phyloP scores from a whole-genome alignment of 2,329 filamentous ascomycete genomes.

The Epichloe festucae region DNA sequence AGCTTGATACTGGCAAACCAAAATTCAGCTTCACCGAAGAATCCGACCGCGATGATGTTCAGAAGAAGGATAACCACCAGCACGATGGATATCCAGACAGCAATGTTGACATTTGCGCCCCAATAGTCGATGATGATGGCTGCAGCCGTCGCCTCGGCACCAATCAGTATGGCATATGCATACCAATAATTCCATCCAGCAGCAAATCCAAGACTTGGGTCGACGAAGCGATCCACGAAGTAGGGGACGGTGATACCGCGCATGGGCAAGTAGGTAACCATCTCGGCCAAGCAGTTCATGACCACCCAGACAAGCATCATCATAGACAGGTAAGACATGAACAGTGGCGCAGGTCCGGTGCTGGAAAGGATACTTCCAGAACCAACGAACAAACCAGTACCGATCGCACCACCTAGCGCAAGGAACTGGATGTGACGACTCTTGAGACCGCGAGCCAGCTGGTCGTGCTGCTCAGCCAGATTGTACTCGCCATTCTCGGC shows the following conservation, averaged over 20 bases:
- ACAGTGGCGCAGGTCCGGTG: constrained; percentile 51
- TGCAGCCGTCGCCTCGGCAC: constrained; percentile 44
- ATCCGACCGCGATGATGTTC: constrained; percentile 42
- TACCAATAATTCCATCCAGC: constrained; percentile 52
- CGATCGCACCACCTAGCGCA: constrained; percentile 44
- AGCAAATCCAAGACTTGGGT: constrained; percentile 42
- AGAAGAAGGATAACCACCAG: constrained; percentile 39
- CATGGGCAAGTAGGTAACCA: constrained; percentile 41
- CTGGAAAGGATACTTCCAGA: constrained; percentile 42
- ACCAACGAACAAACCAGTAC: constrained; percentile 51
- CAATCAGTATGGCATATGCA: constrained; percentile 44
- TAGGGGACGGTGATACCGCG: constrained; percentile 44
- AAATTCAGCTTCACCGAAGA: constrained; percentile 51
- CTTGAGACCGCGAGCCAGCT: constrained; percentile 44
- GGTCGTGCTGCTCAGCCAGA: constrained; percentile 25
- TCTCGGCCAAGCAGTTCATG: constrained; percentile 43
- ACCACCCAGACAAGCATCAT: constrained; percentile 39
- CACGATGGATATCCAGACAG: constrained; percentile 47
- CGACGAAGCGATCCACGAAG: constrained; percentile 41
- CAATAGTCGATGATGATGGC: constrained; percentile 49
- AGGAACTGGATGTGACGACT: constrained; percentile 49
- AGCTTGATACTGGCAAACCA: constrained; percentile 49
- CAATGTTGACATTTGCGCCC: constrained; percentile 36
- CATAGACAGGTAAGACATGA: constrained; percentile 54
- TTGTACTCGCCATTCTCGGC: constrained; percentile 19